Evolutionary conservation across 2,329 filamentous ascomycete species (phyloP).

Genomic region (Phialophora expanda): DNA sequence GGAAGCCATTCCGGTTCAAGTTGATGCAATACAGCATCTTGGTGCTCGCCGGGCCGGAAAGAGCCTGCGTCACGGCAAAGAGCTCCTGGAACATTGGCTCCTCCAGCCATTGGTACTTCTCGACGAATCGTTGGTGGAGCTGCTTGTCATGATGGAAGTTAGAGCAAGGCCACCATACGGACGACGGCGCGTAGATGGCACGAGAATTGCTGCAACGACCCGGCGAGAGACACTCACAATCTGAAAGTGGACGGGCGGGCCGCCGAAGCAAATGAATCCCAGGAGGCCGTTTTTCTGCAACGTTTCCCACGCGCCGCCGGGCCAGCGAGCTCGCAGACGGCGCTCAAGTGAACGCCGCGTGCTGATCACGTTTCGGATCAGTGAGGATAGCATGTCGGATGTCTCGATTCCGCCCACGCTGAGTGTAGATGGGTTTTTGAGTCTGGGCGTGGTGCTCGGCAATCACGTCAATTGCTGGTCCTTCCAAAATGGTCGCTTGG

Average conservation of each 20-base stretch:
- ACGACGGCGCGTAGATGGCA: background rate
- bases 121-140: conserved; percentile 22
- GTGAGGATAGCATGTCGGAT: conserved; percentile 6
- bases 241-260: conserved; percentile 72
- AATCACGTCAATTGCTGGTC: background rate
- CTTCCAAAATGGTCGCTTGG: too few relatives aligned
- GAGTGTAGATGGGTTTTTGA: background rate
- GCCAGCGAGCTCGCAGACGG: conserved; percentile 2
- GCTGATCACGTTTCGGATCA: background rate
- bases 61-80: conserved; percentile 70
- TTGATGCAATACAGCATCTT: conserved; percentile 75
- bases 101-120: conserved; percentile 22
- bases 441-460: background rate
- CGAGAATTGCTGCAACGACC: background rate
- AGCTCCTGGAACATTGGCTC: conserved; percentile 67
- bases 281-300: conserved; percentile 49
- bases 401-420: background rate
- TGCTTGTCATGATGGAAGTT: background rate
- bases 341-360: conserved; percentile 1
- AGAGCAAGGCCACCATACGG: background rate
- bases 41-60: conserved; percentile 71
- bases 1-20: conserved; percentile 66
- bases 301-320: background rate
- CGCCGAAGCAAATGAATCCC: conserved; percentile 69
- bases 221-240: conserved; percentile 48